phyloP scores from a whole-genome alignment of 176 grass and related monocot genomes.

The Bonia amplexicaulis region DNA sequence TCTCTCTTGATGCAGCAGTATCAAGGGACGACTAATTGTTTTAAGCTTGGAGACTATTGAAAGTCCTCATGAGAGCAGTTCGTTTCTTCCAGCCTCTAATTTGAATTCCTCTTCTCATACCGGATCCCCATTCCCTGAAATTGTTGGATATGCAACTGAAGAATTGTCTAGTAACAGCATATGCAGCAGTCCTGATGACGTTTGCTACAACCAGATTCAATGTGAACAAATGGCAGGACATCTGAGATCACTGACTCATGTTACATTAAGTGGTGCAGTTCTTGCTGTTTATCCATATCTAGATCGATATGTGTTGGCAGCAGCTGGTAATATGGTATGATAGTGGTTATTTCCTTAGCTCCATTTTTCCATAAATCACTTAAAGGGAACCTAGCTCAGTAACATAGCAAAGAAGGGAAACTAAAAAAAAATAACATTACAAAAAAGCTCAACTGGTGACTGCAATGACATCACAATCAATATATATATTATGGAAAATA shows the following conservation, averaged over 20 bases:
- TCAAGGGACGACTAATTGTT: conserved; percentile 79
- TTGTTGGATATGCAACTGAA: conserved; percentile 67
- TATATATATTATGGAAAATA: conserved; percentile 15
- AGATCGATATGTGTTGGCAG: conserved; percentile 84
- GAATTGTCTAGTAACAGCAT: conserved; percentile 63
- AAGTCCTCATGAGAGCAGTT: conserved; percentile 47
- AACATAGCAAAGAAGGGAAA: background rate
- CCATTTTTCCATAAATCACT: background rate
- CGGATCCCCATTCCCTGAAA: conserved; percentile 67
- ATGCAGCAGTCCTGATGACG: conserved; percentile 64
- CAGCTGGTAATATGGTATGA: conserved; percentile 87
- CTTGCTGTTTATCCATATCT: conserved; percentile 82
- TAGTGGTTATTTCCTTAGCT: conserved; percentile 29
- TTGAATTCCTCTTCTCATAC: conserved; percentile 48
- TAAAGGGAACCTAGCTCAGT: background rate
- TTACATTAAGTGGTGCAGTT: conserved; percentile 69
- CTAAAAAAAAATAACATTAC: background rate
- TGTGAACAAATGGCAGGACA: conserved; percentile 64
- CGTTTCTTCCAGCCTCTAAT: conserved; percentile 50
- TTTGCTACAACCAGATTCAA: conserved; percentile 53
- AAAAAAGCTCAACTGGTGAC: background rate
- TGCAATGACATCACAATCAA: background rate
- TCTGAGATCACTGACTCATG: conserved; percentile 62
- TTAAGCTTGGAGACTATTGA: conserved; percentile 68
- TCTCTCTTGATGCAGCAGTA: conserved; percentile 52